A percentile compares a stretch with the other conserved stretches of the same genome.
These are phyloP conservation scores for Fusarium aywerte DNA, from an alignment of 2,329 filamentous ascomycete species.

Conservation along the genomic window DNA sequence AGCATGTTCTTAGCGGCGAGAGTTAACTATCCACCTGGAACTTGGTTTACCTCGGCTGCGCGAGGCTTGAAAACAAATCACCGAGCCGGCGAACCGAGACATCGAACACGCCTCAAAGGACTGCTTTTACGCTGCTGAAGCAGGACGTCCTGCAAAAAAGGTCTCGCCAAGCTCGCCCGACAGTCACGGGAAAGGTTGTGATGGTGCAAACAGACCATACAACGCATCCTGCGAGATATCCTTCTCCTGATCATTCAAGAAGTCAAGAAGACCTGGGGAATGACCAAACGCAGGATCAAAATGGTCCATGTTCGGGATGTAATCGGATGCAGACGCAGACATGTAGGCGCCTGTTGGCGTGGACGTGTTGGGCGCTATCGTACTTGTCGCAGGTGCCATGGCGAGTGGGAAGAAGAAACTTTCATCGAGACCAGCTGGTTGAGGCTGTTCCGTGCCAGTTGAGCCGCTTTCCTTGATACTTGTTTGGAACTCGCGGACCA, in stretches of 20 bases:
- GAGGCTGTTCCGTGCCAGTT: conserved; percentile 33
- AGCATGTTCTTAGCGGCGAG: neutral
- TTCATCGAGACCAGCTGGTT: conserved; percentile 45
- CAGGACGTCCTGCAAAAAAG: conserved; percentile 29
- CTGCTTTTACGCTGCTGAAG: conserved; percentile 18
- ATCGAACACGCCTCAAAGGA: neutral
- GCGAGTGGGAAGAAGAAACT: conserved; percentile 48
- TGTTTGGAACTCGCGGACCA: conserved; percentile 48
- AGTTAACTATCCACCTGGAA: neutral
- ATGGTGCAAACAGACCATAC: conserved; percentile 48
- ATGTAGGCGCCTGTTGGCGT: conserved; percentile 37
- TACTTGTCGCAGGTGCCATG: conserved; percentile 35
- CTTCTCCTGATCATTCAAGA: conserved; percentile 48
- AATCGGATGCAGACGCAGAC: conserved; percentile 30
- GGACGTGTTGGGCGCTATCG: conserved; percentile 20
- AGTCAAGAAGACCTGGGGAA: conserved; percentile 44
- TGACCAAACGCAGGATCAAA: conserved; percentile 42
- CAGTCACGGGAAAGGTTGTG: conserved; percentile 47
- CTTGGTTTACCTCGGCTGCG: neutral
- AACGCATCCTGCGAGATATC: conserved; percentile 48
- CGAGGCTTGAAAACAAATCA: neutral
- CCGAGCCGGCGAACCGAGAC: conserved; percentile 4
- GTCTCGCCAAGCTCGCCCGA: conserved; percentile 35
- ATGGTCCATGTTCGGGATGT: conserved; percentile 42
- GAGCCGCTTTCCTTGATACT: conserved; percentile 46